phyloP scores from a whole-genome alignment of 371 early-diverging fungal genomes.

The Saksenaea vasiformis region DNA sequence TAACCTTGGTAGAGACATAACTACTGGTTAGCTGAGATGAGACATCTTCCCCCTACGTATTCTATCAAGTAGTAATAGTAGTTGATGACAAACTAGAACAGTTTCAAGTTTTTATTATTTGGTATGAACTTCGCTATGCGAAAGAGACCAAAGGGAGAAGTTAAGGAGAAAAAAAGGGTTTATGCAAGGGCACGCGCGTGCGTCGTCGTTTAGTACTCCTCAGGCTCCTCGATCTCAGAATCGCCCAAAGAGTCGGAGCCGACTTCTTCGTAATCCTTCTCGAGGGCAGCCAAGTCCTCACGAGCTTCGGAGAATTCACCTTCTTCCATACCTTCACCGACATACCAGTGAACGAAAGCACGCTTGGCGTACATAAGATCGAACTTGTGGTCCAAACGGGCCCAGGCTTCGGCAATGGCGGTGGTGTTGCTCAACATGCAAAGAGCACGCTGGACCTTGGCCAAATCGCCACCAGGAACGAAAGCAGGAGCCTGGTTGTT shows the following conservation, averaged over 20 bases:
- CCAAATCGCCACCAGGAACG: constrained; percentile 85
- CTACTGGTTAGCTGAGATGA: no score
- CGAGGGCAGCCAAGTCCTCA: constrained; percentile 94
- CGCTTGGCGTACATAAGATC: constrained; percentile 95
- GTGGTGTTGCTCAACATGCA: constrained; percentile 94
- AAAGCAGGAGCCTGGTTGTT: constrained; percentile 86
- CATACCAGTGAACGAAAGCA: constrained; percentile 98
- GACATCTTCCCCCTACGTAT: no score
- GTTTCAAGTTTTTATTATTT: background rate
- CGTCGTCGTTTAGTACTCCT: constrained; percentile 22
- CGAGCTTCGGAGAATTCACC: constrained; percentile 83
- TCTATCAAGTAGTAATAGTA: background rate
- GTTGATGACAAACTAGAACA: background rate
- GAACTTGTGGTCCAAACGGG: constrained; percentile 91
- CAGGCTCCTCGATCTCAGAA: constrained; percentile 56
- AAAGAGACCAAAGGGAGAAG: background rate
- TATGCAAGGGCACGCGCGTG: background rate
- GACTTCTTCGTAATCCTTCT: constrained; percentile 98
- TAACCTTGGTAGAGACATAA: no score
- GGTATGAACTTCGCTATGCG: background rate
- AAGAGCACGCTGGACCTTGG: constrained; percentile 87
- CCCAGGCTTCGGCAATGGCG: constrained; percentile 95
- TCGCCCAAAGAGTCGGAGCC: constrained; percentile 82
- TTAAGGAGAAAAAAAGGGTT: background rate
- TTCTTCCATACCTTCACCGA: constrained; percentile 95